These are phyloP conservation scores for Zoysia matrella DNA, from an alignment of 202 grass and related monocot species.

Conservation along the genomic window DNA sequence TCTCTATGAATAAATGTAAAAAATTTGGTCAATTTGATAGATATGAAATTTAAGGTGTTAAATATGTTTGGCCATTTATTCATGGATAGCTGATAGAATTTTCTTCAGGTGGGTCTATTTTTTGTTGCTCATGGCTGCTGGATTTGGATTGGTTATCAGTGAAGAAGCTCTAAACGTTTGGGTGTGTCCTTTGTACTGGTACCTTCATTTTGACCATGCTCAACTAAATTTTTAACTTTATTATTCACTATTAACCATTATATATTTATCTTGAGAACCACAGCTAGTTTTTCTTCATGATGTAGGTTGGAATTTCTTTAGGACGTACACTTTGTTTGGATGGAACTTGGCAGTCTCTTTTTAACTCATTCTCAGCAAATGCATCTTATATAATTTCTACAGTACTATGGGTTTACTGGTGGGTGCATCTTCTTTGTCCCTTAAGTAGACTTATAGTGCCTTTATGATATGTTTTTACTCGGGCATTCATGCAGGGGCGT, in stretches of 20 bases:
- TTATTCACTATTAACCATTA: conserved; percentile 22
- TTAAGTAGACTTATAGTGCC: conserved; percentile 1
- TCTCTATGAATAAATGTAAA: conserved; percentile 7
- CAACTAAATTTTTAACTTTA: conserved; percentile 41
- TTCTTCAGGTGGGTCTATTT: conserved; percentile 91
- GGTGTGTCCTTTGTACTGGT: conserved; percentile 86
- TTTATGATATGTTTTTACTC: not conserved
- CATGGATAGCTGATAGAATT: conserved; percentile 14
- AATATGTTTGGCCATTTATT: not conserved
- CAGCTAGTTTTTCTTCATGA: conserved; percentile 9
- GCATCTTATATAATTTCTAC: conserved; percentile 80
- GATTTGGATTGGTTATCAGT: conserved; percentile 86
- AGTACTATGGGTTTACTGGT: conserved; percentile 94
- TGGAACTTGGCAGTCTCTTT: conserved; percentile 78
- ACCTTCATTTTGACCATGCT: conserved; percentile 55
- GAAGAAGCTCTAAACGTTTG: conserved; percentile 94
- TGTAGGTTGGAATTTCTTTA: conserved; percentile 90
- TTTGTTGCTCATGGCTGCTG: conserved; percentile 90
- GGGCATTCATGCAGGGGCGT: conserved; percentile 68
- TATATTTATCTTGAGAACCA: conserved; percentile 25
- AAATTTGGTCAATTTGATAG: not conserved
- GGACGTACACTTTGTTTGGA: conserved; percentile 72
- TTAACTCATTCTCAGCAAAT: conserved; percentile 72
- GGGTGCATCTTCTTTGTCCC: conserved; percentile 36
- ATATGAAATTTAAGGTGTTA: not conserved